Conservation (phyloP, 768 basidiomycete species). For the Suillus weaverae region DNA sequence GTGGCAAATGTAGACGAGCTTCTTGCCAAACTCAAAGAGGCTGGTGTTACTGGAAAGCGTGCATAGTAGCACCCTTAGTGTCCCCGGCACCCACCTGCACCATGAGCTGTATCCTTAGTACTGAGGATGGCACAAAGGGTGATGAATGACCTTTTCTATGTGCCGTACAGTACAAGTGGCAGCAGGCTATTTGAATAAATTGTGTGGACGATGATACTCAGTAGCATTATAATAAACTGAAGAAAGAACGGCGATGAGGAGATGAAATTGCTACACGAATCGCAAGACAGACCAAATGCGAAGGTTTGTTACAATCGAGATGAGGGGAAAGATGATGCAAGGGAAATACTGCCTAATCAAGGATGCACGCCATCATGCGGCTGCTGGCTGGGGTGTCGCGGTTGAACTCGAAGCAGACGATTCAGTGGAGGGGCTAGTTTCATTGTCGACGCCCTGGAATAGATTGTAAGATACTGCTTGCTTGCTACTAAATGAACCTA, state of each 20-base stretch:
- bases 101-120: background rate
- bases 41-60: slow-evolving; percentile 51
- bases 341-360: slow-evolving; percentile 3
- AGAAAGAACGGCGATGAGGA: slow-evolving; percentile 9
- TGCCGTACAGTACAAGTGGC: slow-evolving; percentile 1
- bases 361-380: slow-evolving; percentile 10
- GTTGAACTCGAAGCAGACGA: slow-evolving; percentile 11
- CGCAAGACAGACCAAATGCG: slow-evolving; percentile 17
- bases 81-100: background rate
- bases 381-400: slow-evolving; percentile 7
- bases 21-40: slow-evolving; percentile 85
- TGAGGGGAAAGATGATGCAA: slow-evolving; percentile 1
- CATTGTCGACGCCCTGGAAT: slow-evolving; percentile 26
- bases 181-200: background rate
- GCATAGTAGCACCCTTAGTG: slow-evolving; percentile 11
- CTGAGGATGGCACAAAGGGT: background rate
- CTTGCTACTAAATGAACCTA: slow-evolving; percentile 29
- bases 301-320: background rate
- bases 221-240: slow-evolving; percentile 1
- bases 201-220: background rate
- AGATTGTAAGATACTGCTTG: background rate
- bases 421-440: slow-evolving; percentile 12
- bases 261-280: slow-evolving; percentile 10
- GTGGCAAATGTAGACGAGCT: slow-evolving; percentile 88
- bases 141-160: background rate